Evolutionary conservation across 495 filamentous ascomycete species (phyloP), one percentile per base, ranked within the genome.

Genomic region (Podospora sp.): DNA sequence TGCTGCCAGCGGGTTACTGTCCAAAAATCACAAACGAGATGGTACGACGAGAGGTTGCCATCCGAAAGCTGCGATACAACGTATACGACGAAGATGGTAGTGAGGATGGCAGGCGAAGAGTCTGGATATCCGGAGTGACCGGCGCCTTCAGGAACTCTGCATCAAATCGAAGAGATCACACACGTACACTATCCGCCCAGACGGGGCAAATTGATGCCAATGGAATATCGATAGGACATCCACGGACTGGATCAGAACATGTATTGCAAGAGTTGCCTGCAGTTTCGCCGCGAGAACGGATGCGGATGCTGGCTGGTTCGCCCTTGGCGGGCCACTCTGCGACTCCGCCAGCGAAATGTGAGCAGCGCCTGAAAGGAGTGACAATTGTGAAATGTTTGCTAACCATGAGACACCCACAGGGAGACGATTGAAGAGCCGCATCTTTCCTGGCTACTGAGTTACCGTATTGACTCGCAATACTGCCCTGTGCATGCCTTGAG

Each of bases 21-120:
- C 87, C 92, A 0, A 80, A 81, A 1, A 85, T 96, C 35, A 96
- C 92, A n/a, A 94, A 94, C 72, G 82, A 84, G 22, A 94, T 95
- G 87, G 91, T 95, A 6, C 83, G 90, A 12, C 84, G 88, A 26
- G 92, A 96, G 76, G 82, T 88, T 8, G 82, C 82, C 9, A 72
- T 86, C 6, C 79, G 86, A 53, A 75, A 78, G 35, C 69, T 87
- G 20, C 70, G 77, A 3, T 72, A 74, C 2, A 69, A 67, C 4
- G 60, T 74, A 29, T 16, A 24, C 6, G 4, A 18, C 0, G 55
- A 24, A 59, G 16, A 22, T 7, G 51, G 20, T 52, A 6, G 6
- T 18, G 50, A 18, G 22, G 25, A 26, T 18, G 27, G 12, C 33
- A 36, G 6, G 12, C 33, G 33, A 5, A 36, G 12, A 36, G 33